Evolutionary conservation across 1,284 basidiomycete genomes (phyloP), one percentile per base, ranked within the genome.

Genomic region (Tranzscheliella williamsii): DNA sequence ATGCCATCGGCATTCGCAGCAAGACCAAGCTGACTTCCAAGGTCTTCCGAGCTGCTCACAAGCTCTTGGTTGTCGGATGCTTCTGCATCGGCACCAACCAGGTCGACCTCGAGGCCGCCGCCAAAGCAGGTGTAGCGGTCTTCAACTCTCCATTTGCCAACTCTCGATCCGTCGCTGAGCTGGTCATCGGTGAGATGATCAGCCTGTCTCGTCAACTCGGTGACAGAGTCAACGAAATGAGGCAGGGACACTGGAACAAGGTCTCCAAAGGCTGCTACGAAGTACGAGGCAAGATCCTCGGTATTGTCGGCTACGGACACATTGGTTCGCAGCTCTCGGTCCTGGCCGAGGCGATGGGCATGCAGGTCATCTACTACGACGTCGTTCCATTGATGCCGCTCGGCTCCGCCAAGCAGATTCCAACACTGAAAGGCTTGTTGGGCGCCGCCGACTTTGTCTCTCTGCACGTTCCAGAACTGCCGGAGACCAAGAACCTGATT

Each of bases 91-190:
- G 95, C 50, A 94, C 92, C 56, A 98, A 98, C 81, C 95, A 98
- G 80, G 95, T 98, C 71, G 92, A 97, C 79, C 86, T 98, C 41
- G 67, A 79, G 34, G 85, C 88, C 4, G 92, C 94, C 29, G 86
- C 90, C 38, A 85, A 85, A 52, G 86, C 88, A 48, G 95, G 95
- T 68, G 90, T 99, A 65, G 90, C 93, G 29, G 95, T 99, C 45
- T 99, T 99, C 85, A 99, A 99, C 81, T 98, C 94, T 12, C 95
- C 95, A 24, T 99, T 98, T 82, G 94, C 95, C 79, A 99, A 99
- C 65, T 98, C 95, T 32, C 90, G 95, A 61, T 97, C 94, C 0
- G 95, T 99, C 41, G 95, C 95, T 37, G 95, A 99, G 81, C 86
- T 99, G 38, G 95, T 99, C 78, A 87, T 99, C 78, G 85, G 86